phyloP scores from a whole-genome alignment of 345 rosid genomes.

The Brassica rapa region DNA sequence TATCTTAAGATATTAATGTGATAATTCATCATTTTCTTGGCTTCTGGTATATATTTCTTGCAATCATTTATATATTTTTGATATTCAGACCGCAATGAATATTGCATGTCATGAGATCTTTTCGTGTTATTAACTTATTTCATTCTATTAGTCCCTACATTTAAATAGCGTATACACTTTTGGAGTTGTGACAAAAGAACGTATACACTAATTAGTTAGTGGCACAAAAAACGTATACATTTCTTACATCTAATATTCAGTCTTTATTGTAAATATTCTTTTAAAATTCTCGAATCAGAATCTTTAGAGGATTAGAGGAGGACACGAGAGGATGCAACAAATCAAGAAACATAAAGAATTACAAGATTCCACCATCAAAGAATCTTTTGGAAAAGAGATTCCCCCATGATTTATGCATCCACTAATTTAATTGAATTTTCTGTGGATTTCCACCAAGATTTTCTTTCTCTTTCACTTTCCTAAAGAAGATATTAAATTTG shows the following conservation, averaged over 20 bases:
- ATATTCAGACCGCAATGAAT: constrained; percentile 27
- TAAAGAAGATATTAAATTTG: constrained; percentile 18
- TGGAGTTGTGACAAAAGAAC: constrained; percentile 23
- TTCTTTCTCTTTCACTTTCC: constrained; percentile 20
- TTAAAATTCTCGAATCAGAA: neutral
- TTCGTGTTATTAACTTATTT: constrained; percentile 30
- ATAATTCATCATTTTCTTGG: neutral
- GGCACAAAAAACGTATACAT: constrained; percentile 23
- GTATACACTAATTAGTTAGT: constrained; percentile 30
- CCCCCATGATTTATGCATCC: constrained; percentile 38
- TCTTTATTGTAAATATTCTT: constrained; percentile 14
- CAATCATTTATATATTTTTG: constrained; percentile 19
- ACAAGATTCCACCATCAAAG: constrained; percentile 34
- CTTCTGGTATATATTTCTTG: neutral
- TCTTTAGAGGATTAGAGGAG: constrained; percentile 25
- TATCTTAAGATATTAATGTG: neutral
- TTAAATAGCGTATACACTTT: constrained; percentile 29
- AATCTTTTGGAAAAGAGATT: constrained; percentile 38
- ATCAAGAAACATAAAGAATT: constrained; percentile 28
- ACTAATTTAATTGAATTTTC: constrained; percentile 30
- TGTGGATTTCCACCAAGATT: constrained; percentile 40
- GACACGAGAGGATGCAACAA: constrained; percentile 36
- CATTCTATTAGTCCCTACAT: neutral
- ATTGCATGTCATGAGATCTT: constrained; percentile 36
- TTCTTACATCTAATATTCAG: constrained; percentile 18